These are phyloP conservation scores for Rhizopus stolonifer DNA, from an alignment of 371 early-diverging fungal species.

Conservation along the genomic window DNA sequence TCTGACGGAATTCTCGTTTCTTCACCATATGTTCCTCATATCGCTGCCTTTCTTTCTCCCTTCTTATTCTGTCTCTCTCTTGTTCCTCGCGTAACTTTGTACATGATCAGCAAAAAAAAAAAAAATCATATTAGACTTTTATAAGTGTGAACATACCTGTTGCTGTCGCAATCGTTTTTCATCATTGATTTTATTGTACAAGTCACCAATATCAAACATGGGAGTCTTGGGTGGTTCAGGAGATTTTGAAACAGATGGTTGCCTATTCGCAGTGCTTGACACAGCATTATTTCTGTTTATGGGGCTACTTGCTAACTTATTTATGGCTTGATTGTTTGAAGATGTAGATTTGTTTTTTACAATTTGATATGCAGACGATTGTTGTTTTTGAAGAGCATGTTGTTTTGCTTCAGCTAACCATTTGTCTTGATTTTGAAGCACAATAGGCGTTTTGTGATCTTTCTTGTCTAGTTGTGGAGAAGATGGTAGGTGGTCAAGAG, in stretches of 20 bases:
- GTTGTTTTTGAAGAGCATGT: conserved; percentile 8
- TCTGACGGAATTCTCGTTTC: conserved; percentile 17
- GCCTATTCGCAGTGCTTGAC: not conserved
- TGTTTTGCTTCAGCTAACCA: conserved; percentile 35
- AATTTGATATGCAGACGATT: not conserved
- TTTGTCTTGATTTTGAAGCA: conserved; percentile 33
- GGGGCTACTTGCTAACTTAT: not conserved
- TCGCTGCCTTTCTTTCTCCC: conserved; percentile 16
- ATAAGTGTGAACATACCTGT: conserved; percentile 22
- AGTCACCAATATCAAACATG: conserved; percentile 29
- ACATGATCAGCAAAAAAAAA: too few species aligned
- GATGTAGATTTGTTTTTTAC: not conserved
- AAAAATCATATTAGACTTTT: not conserved
- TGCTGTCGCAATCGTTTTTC: conserved; percentile 31
- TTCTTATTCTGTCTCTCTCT: conserved; percentile 20
- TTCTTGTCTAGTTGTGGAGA: conserved; percentile 16
- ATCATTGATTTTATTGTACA: conserved; percentile 29
- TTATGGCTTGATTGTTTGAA: not conserved
- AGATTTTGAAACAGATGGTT: not conserved
- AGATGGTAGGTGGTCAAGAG: not conserved
- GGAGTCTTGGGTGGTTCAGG: conserved; percentile 1
- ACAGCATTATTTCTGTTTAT: not conserved
- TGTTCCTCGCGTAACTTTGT: conserved; percentile 24
- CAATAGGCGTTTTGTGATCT: conserved; percentile 11
- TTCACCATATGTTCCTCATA: conserved; percentile 14